phyloP scores from a whole-genome alignment of 176 grass and related monocot genomes.

The Rhipidocladum racemiflorum region DNA sequence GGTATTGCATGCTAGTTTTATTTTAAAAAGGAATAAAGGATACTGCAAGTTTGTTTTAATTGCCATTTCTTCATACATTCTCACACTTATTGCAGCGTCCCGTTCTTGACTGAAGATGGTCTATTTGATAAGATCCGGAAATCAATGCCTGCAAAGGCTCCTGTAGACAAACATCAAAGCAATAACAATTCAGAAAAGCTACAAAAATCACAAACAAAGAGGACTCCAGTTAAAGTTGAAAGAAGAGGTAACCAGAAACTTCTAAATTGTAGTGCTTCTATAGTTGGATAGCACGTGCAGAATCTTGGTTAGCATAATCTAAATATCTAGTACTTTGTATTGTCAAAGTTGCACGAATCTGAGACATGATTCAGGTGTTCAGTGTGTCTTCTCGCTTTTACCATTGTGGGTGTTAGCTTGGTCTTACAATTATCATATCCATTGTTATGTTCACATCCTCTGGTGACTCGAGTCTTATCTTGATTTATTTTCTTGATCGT shows the following conservation, averaged over 20 bases:
- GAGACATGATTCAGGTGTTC: conserved; percentile 15
- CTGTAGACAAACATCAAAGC: conserved; percentile 43
- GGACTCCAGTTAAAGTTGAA: conserved; percentile 61
- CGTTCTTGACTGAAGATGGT: conserved; percentile 90
- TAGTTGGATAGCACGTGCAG: conserved; percentile 6
- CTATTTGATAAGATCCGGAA: conserved; percentile 94
- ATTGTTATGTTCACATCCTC: conserved; percentile 1
- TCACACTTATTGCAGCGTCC: conserved; percentile 51
- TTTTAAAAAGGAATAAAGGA: background rate
- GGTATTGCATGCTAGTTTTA: conserved; percentile 50
- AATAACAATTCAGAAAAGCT: conserved; percentile 47
- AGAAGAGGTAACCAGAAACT: conserved; percentile 54
- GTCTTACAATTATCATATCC: conserved; percentile 9
- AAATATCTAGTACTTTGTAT: background rate
- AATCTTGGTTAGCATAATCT: conserved; percentile 1
- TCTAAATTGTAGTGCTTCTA: conserved; percentile 21
- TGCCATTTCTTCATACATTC: conserved; percentile 29
- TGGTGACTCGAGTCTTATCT: background rate
- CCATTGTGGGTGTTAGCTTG: conserved; percentile 24
- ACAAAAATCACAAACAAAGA: conserved; percentile 53
- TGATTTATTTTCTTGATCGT: conserved; percentile 12
- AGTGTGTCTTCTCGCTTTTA: background rate
- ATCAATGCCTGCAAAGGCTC: conserved; percentile 70
- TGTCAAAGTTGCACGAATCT: background rate
- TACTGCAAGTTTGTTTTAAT: background rate